Percentiles rank a stretch among this genome's conserved stretches.
Evolutionary conservation across 2,329 filamentous ascomycete species (phyloP).

Genomic region (Chrysoporthe deuterocubensis): DNA sequence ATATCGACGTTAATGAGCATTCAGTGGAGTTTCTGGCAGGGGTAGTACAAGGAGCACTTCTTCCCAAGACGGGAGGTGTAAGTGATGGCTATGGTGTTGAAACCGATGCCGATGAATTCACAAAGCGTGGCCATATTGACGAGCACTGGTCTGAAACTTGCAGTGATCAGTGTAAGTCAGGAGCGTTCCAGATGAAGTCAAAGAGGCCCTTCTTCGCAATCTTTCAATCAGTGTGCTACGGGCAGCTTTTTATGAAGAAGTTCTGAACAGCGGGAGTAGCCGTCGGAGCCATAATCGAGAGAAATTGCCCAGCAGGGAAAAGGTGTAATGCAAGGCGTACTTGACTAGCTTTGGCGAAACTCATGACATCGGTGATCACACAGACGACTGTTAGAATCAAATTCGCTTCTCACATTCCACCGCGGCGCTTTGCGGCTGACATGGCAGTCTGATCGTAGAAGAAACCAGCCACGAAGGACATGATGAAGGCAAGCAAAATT

Average conservation of each 20-base stretch:
- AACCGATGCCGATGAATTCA: slow-evolving; percentile 36
- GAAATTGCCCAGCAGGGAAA: slow-evolving; percentile 2
- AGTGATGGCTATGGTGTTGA: slow-evolving; percentile 34
- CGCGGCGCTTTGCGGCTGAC: slow-evolving; percentile 23
- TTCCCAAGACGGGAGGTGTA: slow-evolving; percentile 33
- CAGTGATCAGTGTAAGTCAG: not conserved
- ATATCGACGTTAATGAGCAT: no score
- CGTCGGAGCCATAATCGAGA: slow-evolving; percentile 2
- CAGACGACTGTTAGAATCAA: slow-evolving; percentile 4
- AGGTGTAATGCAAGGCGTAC: slow-evolving; percentile 9
- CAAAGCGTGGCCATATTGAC: slow-evolving; percentile 39
- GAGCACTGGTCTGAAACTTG: slow-evolving; percentile 32
- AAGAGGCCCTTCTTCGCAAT: not conserved
- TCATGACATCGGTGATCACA: slow-evolving; percentile 4
- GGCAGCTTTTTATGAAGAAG: slow-evolving; percentile 9
- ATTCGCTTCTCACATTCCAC: slow-evolving; percentile 4
- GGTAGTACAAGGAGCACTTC: not conserved
- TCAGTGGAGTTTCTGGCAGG: not conserved
- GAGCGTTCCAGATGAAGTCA: not conserved
- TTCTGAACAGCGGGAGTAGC: not conserved
- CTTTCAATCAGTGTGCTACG: slow-evolving; percentile 10
- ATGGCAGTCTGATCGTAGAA: slow-evolving; percentile 12
- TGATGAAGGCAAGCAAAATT: slow-evolving; percentile 6
- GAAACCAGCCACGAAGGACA: slow-evolving; percentile 12
- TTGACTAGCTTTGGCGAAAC: slow-evolving; percentile 6